Evolutionary conservation across 192 early-diverging fungal species (phyloP).

Genomic region (Paraglomus brasilianum): DNA sequence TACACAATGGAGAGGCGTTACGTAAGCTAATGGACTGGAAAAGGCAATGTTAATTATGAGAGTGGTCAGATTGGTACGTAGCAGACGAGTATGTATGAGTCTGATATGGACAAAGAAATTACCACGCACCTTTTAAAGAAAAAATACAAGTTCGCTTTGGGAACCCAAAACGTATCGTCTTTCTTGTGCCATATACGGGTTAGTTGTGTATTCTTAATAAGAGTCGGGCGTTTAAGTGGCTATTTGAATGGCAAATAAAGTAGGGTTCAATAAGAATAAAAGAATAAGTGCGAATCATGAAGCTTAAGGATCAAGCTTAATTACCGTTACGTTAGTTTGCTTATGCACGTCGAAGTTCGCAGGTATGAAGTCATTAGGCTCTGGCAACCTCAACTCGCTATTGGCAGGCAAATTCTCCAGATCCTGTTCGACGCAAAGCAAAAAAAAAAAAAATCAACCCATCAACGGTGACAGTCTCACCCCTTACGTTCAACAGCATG

Average conservation of each 20-base stretch:
- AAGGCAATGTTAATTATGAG: too few species aligned
- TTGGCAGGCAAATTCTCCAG: conserved; percentile 30
- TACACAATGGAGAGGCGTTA: conserved; percentile 6
- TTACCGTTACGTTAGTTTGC: conserved; percentile 24
- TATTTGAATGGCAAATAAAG: neutral
- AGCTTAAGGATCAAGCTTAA: neutral
- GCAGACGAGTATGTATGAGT: too few species aligned
- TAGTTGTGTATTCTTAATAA: conserved; percentile 58
- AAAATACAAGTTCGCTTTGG: conserved; percentile 76
- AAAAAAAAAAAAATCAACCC: neutral
- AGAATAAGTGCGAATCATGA: neutral
- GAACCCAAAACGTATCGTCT: conserved; percentile 90
- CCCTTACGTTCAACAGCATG: conserved; percentile 3
- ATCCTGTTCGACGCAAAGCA: conserved; percentile 24
- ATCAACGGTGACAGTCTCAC: neutral
- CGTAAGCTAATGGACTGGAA: conserved; percentile 1
- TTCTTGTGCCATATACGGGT: conserved; percentile 89
- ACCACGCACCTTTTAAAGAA: conserved; percentile 31
- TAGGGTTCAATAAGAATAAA: neutral
- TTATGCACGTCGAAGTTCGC: conserved; percentile 67
- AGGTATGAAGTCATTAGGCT: conserved; percentile 80
- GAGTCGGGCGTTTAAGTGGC: conserved; percentile 41
- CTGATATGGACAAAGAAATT: neutral
- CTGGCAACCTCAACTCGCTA: conserved; percentile 35
- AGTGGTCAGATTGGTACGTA: too few species aligned